These are phyloP conservation scores for Gnaphalium uliginosum DNA, from an alignment of 129 eudicot genomes.

Conservation along the genomic window DNA sequence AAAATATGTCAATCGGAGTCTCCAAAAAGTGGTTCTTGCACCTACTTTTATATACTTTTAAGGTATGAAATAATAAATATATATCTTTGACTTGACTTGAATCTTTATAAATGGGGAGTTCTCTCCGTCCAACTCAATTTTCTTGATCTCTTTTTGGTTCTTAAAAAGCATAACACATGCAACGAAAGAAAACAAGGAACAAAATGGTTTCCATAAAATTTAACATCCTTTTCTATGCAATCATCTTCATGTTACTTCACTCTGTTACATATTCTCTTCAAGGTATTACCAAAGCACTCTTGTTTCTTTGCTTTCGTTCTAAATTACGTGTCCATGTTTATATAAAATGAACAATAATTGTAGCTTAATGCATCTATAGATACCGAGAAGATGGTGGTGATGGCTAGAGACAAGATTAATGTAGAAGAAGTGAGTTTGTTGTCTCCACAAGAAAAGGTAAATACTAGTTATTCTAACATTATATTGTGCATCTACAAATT, in stretches of 20 bases:
- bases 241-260: slow-evolving; percentile 43
- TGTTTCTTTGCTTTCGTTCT: neutral
- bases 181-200: slow-evolving; percentile 27
- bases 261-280: slow-evolving; percentile 37
- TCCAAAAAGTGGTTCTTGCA: slow-evolving; percentile 34
- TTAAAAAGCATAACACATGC: slow-evolving; percentile 25
- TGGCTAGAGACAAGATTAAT: slow-evolving; percentile 12
- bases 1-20: slow-evolving; percentile 10
- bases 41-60: slow-evolving; percentile 23
- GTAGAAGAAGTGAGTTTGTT: slow-evolving; percentile 5
- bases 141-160: slow-evolving; percentile 20
- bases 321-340: no score
- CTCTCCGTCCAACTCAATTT: slow-evolving; percentile 25
- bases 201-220: slow-evolving; percentile 40
- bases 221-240: slow-evolving; percentile 35
- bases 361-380: slow-evolving; percentile 19
- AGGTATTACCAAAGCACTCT: slow-evolving; percentile 25
- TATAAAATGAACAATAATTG: neutral
- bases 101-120: slow-evolving; percentile 33
- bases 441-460: slow-evolving; percentile 36
- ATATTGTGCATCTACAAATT: neutral
- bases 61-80: slow-evolving; percentile 14
- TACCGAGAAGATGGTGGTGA: slow-evolving; percentile 21
- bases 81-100: slow-evolving; percentile 43
- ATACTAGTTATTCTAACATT: neutral